Percentiles rank a stretch among this genome's conserved stretches.
phyloP scores from a whole-genome alignment of 2,329 filamentous ascomycete species.

The Fonsecaea erecta region DNA sequence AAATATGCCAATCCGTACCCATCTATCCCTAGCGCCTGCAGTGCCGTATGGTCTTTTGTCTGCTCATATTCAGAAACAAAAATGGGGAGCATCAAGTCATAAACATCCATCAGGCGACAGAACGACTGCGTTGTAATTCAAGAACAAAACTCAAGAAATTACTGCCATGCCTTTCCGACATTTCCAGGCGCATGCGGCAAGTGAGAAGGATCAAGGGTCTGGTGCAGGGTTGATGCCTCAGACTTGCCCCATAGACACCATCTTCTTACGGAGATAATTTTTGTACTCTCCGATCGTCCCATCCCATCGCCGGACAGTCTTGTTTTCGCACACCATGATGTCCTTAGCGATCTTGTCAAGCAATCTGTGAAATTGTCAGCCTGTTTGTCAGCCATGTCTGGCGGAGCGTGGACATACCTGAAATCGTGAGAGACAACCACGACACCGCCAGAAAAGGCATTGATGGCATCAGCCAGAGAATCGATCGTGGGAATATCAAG shows the following conservation, averaged over 20 bases:
- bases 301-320: constrained; percentile 87
- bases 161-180: background rate
- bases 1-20: background rate
- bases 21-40: constrained; percentile 30
- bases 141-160: background rate
- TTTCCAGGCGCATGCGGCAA: background rate
- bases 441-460: constrained; percentile 93
- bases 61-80: background rate
- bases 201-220: background rate
- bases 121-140: background rate
- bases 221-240: constrained; percentile 50
- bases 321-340: constrained; percentile 99
- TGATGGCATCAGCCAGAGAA: constrained; percentile 95
- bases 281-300: constrained; percentile 94
- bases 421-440: constrained; percentile 99
- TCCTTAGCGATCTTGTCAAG: constrained; percentile 99
- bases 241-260: constrained; percentile 85
- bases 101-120: background rate
- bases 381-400: constrained; percentile 8
- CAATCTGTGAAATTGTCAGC: constrained; percentile 62
- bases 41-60: constrained; percentile 17
- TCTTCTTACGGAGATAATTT: constrained; percentile 98
- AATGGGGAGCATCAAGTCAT: constrained; percentile 1
- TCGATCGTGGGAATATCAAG: constrained; percentile 99
- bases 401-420: constrained; percentile 64